Evolutionary conservation across 139 green algal species (phyloP).

Genomic region (Auxenochlorella pyrenoidosa): DNA sequence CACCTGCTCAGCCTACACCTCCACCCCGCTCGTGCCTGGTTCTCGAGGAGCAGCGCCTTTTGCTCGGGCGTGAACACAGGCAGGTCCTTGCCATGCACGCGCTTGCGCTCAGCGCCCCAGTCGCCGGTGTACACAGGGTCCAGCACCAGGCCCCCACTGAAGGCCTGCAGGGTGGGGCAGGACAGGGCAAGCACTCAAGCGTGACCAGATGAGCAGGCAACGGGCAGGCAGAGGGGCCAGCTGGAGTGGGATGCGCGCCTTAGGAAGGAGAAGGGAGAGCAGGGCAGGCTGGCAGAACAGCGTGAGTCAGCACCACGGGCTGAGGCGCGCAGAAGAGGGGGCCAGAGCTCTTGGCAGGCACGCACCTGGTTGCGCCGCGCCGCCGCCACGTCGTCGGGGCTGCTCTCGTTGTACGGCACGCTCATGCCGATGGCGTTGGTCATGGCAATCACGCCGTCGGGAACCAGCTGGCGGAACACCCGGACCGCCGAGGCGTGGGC

Average conservation of each 20-base stretch:
- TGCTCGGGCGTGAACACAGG: slow-evolving; percentile 62
- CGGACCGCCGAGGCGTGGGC: slow-evolving; percentile 50
- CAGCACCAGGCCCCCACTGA: slow-evolving; percentile 53
- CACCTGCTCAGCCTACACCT: no score
- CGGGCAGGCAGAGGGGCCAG: no score
- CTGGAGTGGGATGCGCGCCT: no score
- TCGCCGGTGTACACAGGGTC: slow-evolving; percentile 64
- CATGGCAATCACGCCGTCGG: slow-evolving; percentile 50
- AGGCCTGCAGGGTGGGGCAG: background rate
- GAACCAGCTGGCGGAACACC: slow-evolving; percentile 40
- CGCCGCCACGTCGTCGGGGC: slow-evolving; percentile 38
- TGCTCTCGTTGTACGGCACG: slow-evolving; percentile 25
- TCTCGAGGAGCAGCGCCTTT: slow-evolving; percentile 48
- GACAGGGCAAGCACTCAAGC: background rate
- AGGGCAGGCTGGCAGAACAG: no score
- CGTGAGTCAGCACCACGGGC: no score
- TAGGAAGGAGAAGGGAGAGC: no score
- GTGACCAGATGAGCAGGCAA: background rate
- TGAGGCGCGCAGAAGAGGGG: no score
- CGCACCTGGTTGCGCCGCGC: slow-evolving; percentile 41
- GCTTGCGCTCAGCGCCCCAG: slow-evolving; percentile 48
- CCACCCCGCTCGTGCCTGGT: background rate
- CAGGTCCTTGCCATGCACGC: slow-evolving; percentile 24
- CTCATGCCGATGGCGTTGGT: slow-evolving; percentile 52
- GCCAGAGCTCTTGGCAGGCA: background rate